These are phyloP conservation scores for Alternaria conjuncta DNA, from an alignment of 2,329 filamentous ascomycete genomes.

Conservation along the genomic window DNA sequence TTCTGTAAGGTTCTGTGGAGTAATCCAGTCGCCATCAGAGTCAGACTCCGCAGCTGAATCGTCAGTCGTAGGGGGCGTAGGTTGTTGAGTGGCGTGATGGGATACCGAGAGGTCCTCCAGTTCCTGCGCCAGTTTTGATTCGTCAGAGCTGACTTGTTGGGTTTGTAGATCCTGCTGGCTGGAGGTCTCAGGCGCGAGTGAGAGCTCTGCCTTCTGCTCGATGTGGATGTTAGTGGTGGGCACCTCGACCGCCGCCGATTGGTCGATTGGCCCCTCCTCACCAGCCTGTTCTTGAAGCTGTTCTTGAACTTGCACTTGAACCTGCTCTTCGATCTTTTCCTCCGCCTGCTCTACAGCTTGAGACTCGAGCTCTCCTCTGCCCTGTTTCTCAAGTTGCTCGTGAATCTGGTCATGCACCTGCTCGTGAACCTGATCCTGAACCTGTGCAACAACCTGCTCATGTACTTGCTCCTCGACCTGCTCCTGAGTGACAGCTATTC, in stretches of 20 bases:
- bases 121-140: slow-evolving; percentile 17
- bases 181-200: neutral
- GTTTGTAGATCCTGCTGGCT: neutral
- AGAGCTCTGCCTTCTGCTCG: slow-evolving; percentile 5
- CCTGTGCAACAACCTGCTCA: slow-evolving; percentile 7
- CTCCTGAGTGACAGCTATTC: slow-evolving; percentile 9
- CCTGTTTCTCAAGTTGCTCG: slow-evolving; percentile 12
- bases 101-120: slow-evolving; percentile 33
- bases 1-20: slow-evolving; percentile 87
- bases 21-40: slow-evolving; percentile 78
- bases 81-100: slow-evolving; percentile 16
- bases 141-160: neutral
- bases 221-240: slow-evolving; percentile 5
- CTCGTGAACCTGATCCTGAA: slow-evolving; percentile 18
- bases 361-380: neutral
- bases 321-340: slow-evolving; percentile 9
- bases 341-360: slow-evolving; percentile 10
- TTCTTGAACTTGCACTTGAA: slow-evolving; percentile 13
- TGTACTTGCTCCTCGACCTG: slow-evolving; percentile 12
- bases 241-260: slow-evolving; percentile 4
- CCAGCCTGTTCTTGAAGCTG: slow-evolving; percentile 8
- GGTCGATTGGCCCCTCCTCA: slow-evolving; percentile 1
- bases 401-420: slow-evolving; percentile 16
- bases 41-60: slow-evolving; percentile 19
- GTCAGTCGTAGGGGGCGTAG: slow-evolving; percentile 25